Conservation (phyloP, 2,329 filamentous ascomycete species). For the Sphaerulina vaccinii region DNA sequence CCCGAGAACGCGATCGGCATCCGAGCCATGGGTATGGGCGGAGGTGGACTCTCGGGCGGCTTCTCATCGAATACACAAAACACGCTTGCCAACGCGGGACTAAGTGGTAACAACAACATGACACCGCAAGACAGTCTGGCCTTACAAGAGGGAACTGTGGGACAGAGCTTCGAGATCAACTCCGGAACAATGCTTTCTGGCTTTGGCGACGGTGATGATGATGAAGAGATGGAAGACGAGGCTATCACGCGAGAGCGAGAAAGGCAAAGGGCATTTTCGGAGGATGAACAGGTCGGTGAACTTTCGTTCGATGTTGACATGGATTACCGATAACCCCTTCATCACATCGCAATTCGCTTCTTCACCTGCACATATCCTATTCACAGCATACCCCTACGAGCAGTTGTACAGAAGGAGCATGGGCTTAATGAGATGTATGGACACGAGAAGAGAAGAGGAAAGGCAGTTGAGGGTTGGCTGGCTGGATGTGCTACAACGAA, state of each 20-base stretch:
- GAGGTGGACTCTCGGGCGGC: conserved; percentile 46
- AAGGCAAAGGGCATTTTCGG: conserved; percentile 39
- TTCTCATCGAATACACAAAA: conserved; percentile 48
- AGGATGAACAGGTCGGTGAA: conserved; percentile 67
- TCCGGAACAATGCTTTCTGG: conserved; percentile 61
- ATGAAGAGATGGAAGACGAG: conserved; percentile 79
- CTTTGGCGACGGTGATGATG: conserved; percentile 94
- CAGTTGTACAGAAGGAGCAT: conserved; percentile 15
- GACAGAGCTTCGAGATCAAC: conserved; percentile 38
- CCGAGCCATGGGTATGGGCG: conserved; percentile 46
- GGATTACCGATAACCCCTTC: conserved; percentile 53
- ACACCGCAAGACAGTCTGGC: conserved; percentile 36
- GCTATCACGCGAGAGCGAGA: conserved; percentile 23
- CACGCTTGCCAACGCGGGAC: conserved; percentile 75
- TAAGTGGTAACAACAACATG: conserved; percentile 57
- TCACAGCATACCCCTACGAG: conserved; percentile 4
- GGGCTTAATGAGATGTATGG: conserved; percentile 14
- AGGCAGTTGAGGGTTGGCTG: conserved; percentile 2
- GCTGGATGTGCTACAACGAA: conserved; percentile 14
- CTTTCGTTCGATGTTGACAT: conserved; percentile 62
- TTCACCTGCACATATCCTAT: conserved; percentile 14
- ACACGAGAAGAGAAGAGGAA: conserved; percentile 11
- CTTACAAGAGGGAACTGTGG: conserved; percentile 36
- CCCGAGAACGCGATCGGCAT: conserved; percentile 86
- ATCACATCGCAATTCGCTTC: conserved; percentile 1